Conservation (phyloP, 1,139 yeast genomes). For the Nakaseomyces nivariensis region DNA sequence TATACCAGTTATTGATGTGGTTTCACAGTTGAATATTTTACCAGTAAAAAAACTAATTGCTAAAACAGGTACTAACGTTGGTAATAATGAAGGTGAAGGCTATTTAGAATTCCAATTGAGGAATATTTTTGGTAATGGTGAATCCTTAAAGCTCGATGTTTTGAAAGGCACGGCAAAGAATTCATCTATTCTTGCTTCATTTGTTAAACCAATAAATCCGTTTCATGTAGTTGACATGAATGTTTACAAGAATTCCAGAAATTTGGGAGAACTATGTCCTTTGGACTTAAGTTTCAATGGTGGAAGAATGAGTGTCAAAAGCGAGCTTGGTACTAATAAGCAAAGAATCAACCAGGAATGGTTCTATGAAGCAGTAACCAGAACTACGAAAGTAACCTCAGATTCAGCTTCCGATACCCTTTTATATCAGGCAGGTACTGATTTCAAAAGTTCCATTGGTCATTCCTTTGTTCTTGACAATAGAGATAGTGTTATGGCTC, state of each 20-base stretch:
- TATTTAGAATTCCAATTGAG: slow-evolving; percentile 66
- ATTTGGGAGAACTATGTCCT: slow-evolving; percentile 39
- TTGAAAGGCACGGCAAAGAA: slow-evolving; percentile 71
- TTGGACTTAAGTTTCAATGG: slow-evolving; percentile 5
- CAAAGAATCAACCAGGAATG: slow-evolving; percentile 41
- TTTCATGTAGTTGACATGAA: slow-evolving; percentile 44
- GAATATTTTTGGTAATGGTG: slow-evolving; percentile 86
- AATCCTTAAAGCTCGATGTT: slow-evolving; percentile 65
- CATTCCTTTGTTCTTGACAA: slow-evolving; percentile 47
- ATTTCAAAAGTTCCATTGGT: slow-evolving; percentile 47
- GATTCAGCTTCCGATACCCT: slow-evolving; percentile 27
- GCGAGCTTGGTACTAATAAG: slow-evolving; percentile 2
- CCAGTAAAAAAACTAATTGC: slow-evolving; percentile 65
- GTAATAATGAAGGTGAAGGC: slow-evolving; percentile 94
- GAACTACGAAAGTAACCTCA: slow-evolving; percentile 42
- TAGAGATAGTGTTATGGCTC: slow-evolving; percentile 47
- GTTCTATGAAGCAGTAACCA: slow-evolving; percentile 53
- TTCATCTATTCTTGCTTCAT: slow-evolving; percentile 59
- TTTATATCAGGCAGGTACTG: slow-evolving; percentile 44
- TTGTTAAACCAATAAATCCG: slow-evolving; percentile 43
- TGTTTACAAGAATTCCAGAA: slow-evolving; percentile 48
- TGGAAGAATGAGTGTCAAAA: slow-evolving; percentile 6
- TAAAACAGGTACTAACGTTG: slow-evolving; percentile 87
- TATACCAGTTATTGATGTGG: slow-evolving; percentile 33
- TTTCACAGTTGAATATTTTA: slow-evolving; percentile 46